Percentiles rank a stretch among this genome's conserved stretches.
Conservation (phyloP, 257 asterid genomes). For the Nicotiana tabacum region DNA sequence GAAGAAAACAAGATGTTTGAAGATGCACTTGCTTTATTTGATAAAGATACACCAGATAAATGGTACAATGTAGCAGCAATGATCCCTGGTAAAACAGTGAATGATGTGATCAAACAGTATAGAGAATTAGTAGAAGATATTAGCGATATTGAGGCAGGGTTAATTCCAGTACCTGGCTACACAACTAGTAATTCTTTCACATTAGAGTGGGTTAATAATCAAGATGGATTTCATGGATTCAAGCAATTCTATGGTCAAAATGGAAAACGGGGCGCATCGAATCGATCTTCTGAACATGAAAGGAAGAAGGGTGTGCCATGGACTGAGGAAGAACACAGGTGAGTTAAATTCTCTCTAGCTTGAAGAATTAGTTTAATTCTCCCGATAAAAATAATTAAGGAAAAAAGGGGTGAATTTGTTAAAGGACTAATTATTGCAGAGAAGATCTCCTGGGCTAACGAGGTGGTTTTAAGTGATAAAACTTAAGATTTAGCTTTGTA, state of each 20-base stretch:
- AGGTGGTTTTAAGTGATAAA: background rate
- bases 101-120: constrained; percentile 27
- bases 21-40: constrained; percentile 49
- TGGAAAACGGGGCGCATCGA: constrained; percentile 37
- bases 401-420: background rate
- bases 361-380: background rate
- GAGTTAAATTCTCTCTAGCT: background rate
- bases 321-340: constrained; percentile 99
- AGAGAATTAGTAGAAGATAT: constrained; percentile 28
- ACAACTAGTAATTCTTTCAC: constrained; percentile 37
- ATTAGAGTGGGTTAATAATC: constrained; percentile 49
- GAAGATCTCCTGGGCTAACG: background rate
- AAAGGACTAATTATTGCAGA: background rate
- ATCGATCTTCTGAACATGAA: constrained; percentile 55
- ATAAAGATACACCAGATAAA: constrained; percentile 27
- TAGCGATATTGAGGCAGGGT: constrained; percentile 70
- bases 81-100: constrained; percentile 30
- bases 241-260: constrained; percentile 31
- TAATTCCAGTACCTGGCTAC: constrained; percentile 64
- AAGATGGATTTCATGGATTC: constrained; percentile 23
- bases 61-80: constrained; percentile 36
- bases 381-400: background rate
- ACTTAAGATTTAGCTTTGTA: background rate
- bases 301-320: constrained; percentile 93
- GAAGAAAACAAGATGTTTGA: constrained; percentile 47